Evolutionary conservation across 495 filamentous ascomycete genomes (phyloP).

Genomic region (Penicillium atrosanguineum): DNA sequence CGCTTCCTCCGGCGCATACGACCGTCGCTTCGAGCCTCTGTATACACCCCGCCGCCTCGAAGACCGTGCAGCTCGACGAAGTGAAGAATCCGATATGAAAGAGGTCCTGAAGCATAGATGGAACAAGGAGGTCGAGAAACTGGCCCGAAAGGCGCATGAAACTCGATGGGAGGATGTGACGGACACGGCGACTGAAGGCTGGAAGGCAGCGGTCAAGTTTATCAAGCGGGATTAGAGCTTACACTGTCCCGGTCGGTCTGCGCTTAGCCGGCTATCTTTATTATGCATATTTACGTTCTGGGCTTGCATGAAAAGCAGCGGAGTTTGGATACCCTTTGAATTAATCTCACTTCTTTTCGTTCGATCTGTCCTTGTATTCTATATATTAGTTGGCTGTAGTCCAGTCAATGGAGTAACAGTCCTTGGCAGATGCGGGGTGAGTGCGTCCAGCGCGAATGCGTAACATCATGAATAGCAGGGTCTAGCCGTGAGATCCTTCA

Average conservation of each 20-base stretch:
- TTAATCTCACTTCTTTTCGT: slow-evolving; percentile 5
- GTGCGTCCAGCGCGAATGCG: slow-evolving; percentile 22
- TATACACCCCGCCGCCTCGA: slow-evolving; percentile 31
- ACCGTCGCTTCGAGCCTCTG: slow-evolving; percentile 34
- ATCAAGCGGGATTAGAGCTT: slow-evolving; percentile 35
- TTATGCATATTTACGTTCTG: slow-evolving; percentile 5
- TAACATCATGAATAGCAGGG: slow-evolving; percentile 5
- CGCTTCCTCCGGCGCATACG: slow-evolving; percentile 45
- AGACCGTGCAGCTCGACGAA: slow-evolving; percentile 13
- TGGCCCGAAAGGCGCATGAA: slow-evolving; percentile 65
- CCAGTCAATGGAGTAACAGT: neutral
- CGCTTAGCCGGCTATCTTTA: neutral
- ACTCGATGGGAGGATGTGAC: slow-evolving; percentile 61
- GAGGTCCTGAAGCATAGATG: slow-evolving; percentile 75
- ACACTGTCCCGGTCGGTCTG: neutral
- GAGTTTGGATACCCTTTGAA: slow-evolving; percentile 31
- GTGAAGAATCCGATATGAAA: slow-evolving; percentile 46
- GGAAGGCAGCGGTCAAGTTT: slow-evolving; percentile 28
- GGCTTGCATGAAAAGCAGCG: slow-evolving; percentile 17
- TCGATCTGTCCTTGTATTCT: slow-evolving; percentile 4
- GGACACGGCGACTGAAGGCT: slow-evolving; percentile 39
- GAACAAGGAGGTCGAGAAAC: slow-evolving; percentile 71
- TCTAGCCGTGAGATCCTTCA: neutral
- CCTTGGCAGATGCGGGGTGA: neutral
- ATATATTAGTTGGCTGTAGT: slow-evolving; percentile 13